phyloP scores from a whole-genome alignment of 345 rosid genomes.

The Salix viminalis region DNA sequence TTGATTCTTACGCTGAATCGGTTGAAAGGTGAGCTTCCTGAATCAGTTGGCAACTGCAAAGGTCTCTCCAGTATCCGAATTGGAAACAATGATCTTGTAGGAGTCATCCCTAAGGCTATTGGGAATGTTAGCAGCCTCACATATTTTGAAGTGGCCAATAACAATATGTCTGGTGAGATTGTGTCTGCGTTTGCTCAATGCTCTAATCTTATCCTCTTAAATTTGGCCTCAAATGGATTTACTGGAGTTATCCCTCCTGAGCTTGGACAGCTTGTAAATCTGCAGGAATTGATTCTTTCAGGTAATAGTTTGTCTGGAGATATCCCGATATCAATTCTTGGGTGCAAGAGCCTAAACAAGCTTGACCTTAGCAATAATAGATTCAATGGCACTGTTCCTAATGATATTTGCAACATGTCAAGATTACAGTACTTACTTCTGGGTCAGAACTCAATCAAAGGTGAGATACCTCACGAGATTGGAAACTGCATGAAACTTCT shows the following conservation, averaged over 20 bases:
- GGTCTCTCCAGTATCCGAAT: slow-evolving; percentile 76
- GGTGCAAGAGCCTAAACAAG: slow-evolving; percentile 76
- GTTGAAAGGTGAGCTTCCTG: slow-evolving; percentile 66
- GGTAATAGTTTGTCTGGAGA: slow-evolving; percentile 77
- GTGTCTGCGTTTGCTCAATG: slow-evolving; percentile 69
- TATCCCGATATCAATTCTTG: slow-evolving; percentile 62
- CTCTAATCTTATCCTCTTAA: slow-evolving; percentile 78
- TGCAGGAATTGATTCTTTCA: slow-evolving; percentile 89
- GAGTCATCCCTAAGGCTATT: slow-evolving; percentile 66
- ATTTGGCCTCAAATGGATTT: slow-evolving; percentile 81
- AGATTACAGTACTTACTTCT: slow-evolving; percentile 34
- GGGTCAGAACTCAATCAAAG: slow-evolving; percentile 29
- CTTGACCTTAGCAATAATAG: slow-evolving; percentile 30
- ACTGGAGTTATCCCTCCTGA: slow-evolving; percentile 66
- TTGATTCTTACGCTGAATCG: slow-evolving; percentile 79
- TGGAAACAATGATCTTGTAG: slow-evolving; percentile 77
- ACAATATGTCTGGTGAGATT: slow-evolving; percentile 78
- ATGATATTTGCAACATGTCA: slow-evolving; percentile 28
- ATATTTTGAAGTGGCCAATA: slow-evolving; percentile 83
- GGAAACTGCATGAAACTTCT: slow-evolving; percentile 32
- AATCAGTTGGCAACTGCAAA: slow-evolving; percentile 59
- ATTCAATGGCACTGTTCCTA: slow-evolving; percentile 32
- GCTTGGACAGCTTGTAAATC: slow-evolving; percentile 67
- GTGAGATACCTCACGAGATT: slow-evolving; percentile 35
- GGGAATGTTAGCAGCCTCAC: slow-evolving; percentile 84